Evolutionary conservation across 306 rosid genomes (phyloP).

Genomic region (Vigna angularis): DNA sequence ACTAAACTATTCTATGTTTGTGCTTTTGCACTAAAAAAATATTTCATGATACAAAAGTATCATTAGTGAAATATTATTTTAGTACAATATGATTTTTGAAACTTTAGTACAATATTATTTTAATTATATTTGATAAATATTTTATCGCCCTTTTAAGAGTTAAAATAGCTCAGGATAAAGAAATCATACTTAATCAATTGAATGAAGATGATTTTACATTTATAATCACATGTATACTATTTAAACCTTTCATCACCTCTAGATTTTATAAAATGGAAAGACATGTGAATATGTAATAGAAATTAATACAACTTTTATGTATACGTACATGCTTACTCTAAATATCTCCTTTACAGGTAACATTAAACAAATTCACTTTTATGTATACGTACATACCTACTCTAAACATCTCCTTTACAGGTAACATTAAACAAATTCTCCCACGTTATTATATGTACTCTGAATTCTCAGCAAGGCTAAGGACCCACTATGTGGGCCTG

Average conservation of each 20-base stretch:
- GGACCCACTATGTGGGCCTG: slow-evolving; percentile 6
- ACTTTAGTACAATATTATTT: not conserved
- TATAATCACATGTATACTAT: not conserved
- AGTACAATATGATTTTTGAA: too few relatives aligned
- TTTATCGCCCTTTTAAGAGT: not conserved
- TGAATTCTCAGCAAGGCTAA: not conserved
- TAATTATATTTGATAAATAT: not conserved
- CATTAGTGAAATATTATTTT: too few relatives aligned
- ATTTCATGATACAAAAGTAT: too few relatives aligned
- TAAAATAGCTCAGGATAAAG: not conserved
- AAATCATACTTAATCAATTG: not conserved
- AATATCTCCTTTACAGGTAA: not conserved
- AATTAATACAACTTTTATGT: not conserved
- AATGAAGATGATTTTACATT: not conserved
- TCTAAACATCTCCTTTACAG: not conserved
- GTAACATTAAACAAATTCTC: not conserved
- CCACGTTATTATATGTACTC: not conserved
- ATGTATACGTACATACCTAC: not conserved
- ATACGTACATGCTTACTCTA: not conserved
- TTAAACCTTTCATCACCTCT: too few relatives aligned
- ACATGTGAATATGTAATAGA: not conserved
- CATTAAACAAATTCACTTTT: too few relatives aligned
- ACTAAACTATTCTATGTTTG: too few relatives aligned
- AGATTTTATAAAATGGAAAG: not conserved
- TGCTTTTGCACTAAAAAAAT: too few relatives aligned